A percentile compares a stretch with the other conserved stretches of the same genome.
These are phyloP conservation scores for Blastobotrys apis DNA, from an alignment of 1,139 yeast genomes.

Conservation along the genomic window DNA sequence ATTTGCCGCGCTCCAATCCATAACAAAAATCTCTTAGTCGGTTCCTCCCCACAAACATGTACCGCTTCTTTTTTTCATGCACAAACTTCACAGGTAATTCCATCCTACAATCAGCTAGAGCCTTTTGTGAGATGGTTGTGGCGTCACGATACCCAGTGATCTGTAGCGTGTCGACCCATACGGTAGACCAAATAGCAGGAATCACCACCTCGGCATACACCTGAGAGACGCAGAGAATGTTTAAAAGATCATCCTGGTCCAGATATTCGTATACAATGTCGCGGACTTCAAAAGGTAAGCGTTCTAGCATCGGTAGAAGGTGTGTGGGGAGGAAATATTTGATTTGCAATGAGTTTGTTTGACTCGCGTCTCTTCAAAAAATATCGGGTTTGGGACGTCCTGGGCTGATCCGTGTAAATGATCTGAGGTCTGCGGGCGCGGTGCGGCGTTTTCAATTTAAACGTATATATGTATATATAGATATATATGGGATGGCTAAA, in stretches of 20 bases:
- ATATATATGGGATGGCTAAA: too few species aligned
- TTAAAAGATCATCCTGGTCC: slow-evolving; percentile 8
- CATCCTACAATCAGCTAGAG: slow-evolving; percentile 8
- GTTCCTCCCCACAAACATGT: slow-evolving; percentile 9
- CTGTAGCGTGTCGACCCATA: slow-evolving; percentile 12
- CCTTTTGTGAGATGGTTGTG: slow-evolving; percentile 5
- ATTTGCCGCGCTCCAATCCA: slow-evolving; percentile 8
- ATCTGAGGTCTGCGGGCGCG: not conserved
- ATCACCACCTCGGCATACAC: slow-evolving; percentile 8
- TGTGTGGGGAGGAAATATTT: too few species aligned
- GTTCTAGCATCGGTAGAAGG: slow-evolving; percentile 2
- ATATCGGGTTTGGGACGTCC: too few species aligned
- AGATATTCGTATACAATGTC: slow-evolving; percentile 7
- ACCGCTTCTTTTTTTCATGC: slow-evolving; percentile 10
- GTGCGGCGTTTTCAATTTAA: not conserved
- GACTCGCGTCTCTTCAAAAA: too few species aligned
- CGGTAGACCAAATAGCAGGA: slow-evolving; percentile 12
- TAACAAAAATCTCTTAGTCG: slow-evolving; percentile 11
- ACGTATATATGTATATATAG: not conserved
- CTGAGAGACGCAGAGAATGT: not conserved
- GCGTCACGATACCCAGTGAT: slow-evolving; percentile 10
- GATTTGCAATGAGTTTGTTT: too few species aligned
- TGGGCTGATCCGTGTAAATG: too few species aligned
- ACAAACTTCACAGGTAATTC: slow-evolving; percentile 7
- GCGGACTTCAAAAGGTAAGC: slow-evolving; percentile 10